A percentile compares a stretch with the other conserved stretches of the same genome.
Conservation (phyloP, 140 eudicot genomes). For the Oenanthe javanica region DNA sequence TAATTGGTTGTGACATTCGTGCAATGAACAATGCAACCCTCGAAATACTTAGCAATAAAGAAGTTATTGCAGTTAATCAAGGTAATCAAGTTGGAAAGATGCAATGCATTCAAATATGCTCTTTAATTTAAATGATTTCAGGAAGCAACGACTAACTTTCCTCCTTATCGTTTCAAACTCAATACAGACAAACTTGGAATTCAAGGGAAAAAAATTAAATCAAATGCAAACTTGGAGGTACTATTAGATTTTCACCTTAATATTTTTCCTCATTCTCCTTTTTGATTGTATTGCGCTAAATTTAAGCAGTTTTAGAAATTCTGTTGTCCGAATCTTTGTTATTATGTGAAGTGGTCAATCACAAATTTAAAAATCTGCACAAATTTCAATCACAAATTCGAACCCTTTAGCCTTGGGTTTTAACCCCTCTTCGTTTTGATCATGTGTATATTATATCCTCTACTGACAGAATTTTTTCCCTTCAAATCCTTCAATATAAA, state of each 20-base stretch:
- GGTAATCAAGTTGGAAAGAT: slow-evolving; percentile 29
- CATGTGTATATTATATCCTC: too few relatives aligned
- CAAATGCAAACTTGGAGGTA: slow-evolving; percentile 75
- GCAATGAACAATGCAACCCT: slow-evolving; percentile 50
- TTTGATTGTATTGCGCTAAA: background rate
- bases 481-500: background rate
- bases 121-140: background rate
- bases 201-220: slow-evolving; percentile 81
- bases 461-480: background rate
- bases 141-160: background rate
- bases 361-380: background rate
- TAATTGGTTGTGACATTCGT: slow-evolving; percentile 81
- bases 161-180: background rate
- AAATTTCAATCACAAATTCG: too few relatives aligned
- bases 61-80: slow-evolving; percentile 88
- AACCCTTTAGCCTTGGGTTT: background rate
- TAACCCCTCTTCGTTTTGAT: background rate
- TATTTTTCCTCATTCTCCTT: background rate
- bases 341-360: background rate
- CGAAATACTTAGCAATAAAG: slow-evolving; percentile 49
- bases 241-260: background rate
- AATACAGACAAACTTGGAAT: slow-evolving; percentile 68
- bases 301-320: background rate
- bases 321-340: background rate
- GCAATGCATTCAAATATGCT: background rate